These are phyloP conservation scores for Prunus mira DNA, from an alignment of 306 rosid genomes.

Conservation along the genomic window DNA sequence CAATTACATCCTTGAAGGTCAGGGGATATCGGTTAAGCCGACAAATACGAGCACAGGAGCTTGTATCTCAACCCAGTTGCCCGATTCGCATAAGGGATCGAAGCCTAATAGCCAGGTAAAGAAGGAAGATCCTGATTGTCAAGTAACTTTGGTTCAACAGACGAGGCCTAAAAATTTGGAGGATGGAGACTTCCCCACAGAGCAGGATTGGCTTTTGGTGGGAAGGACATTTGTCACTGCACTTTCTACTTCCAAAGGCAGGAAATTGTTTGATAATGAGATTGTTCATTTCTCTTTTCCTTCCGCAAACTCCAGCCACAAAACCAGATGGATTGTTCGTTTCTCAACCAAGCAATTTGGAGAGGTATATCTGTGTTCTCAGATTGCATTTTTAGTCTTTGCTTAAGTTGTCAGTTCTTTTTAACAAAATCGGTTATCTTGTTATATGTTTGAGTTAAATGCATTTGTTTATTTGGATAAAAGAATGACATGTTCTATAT, in stretches of 20 bases:
- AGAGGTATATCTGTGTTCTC: slow-evolving; percentile 35
- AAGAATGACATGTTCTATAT: background rate
- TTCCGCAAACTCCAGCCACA: slow-evolving; percentile 16
- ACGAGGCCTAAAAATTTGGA: slow-evolving; percentile 28
- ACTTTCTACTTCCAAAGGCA: slow-evolving; percentile 61
- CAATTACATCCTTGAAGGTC: background rate
- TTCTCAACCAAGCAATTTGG: slow-evolving; percentile 74
- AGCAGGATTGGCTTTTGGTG: slow-evolving; percentile 57
- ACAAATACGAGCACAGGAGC: slow-evolving; percentile 44
- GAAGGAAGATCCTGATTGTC: slow-evolving; percentile 14
- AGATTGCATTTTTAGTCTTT: background rate
- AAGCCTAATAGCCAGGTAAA: background rate
- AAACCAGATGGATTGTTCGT: slow-evolving; percentile 62
- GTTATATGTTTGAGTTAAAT: background rate
- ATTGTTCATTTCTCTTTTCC: slow-evolving; percentile 59
- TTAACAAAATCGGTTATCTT: background rate
- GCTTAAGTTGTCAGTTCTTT: background rate
- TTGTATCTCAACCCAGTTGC: slow-evolving; percentile 34
- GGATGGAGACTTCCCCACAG: slow-evolving; percentile 67
- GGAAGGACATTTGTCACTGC: slow-evolving; percentile 63
- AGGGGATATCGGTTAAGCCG: slow-evolving; percentile 35
- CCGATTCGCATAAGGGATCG: background rate
- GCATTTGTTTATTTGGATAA: background rate
- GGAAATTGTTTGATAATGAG: slow-evolving; percentile 70
- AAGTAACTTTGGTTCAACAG: background rate